Conservation (phyloP, 257 asterid genomes). For the Plantago ovata region DNA sequence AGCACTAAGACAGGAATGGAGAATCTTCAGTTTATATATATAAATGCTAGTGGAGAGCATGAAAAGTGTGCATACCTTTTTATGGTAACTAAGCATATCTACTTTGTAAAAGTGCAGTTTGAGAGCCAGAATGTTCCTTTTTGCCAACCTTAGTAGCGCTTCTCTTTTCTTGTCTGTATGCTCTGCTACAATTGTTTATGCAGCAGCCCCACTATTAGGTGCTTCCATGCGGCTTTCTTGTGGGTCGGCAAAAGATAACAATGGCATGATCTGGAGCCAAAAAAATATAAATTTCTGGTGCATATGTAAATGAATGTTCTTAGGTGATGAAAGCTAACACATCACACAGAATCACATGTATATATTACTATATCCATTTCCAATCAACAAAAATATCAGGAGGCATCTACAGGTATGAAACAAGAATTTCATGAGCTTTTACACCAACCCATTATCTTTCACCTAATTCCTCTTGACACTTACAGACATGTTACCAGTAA, state of each 20-base stretch:
- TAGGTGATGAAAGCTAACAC: neutral
- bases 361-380: neutral
- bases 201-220: slow-evolving; percentile 24
- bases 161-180: slow-evolving; percentile 4
- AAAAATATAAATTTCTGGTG: neutral
- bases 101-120: slow-evolving; percentile 17
- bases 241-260: slow-evolving; percentile 18
- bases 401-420: neutral
- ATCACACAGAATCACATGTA: neutral
- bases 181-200: slow-evolving; percentile 9
- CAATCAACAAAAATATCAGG: neutral
- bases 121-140: slow-evolving; percentile 18
- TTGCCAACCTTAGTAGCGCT: slow-evolving; percentile 8
- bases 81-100: slow-evolving; percentile 19
- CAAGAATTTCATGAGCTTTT: neutral
- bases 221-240: slow-evolving; percentile 18
- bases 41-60: slow-evolving; percentile 11
- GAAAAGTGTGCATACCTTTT: slow-evolving; percentile 29
- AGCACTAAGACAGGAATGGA: slow-evolving; percentile 34
- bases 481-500: neutral
- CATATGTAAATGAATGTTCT: neutral
- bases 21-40: slow-evolving; percentile 28
- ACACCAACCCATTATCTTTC: neutral
- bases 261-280: neutral
- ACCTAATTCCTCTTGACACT: neutral